Evolutionary conservation across 1,284 basidiomycete genomes (phyloP).

Genomic region (Somion occarium): DNA sequence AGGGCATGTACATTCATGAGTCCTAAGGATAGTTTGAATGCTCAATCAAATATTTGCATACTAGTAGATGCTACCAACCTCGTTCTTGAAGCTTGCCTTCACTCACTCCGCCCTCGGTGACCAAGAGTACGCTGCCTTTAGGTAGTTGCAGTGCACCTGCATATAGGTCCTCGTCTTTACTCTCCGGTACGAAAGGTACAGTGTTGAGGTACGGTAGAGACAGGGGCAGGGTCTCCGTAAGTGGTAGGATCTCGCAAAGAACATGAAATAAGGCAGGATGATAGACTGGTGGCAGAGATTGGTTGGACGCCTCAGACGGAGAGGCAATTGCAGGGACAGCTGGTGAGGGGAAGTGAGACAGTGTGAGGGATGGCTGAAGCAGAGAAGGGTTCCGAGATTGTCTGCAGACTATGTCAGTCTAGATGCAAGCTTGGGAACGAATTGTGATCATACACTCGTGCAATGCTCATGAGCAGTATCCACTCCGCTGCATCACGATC

Average conservation of each 20-base stretch:
- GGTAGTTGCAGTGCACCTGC: conserved; percentile 76
- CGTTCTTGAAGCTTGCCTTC: conserved; percentile 65
- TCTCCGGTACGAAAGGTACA: conserved; percentile 57
- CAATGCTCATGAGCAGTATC: conserved; percentile 61
- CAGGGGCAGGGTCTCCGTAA: conserved; percentile 45
- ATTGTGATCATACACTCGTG: conserved; percentile 53
- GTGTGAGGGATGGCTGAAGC: conserved; percentile 61
- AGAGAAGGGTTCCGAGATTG: conserved; percentile 66
- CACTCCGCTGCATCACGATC: conserved; percentile 75
- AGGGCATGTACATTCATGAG: conserved; percentile 64
- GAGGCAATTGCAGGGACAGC: conserved; percentile 8
- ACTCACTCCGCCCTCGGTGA: conserved; percentile 64
- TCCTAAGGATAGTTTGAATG: conserved; percentile 34
- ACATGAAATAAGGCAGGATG: conserved; percentile 43
- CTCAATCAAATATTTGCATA: neutral
- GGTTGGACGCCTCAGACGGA: conserved; percentile 18
- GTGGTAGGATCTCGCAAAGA: conserved; percentile 54
- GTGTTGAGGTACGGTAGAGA: conserved; percentile 61
- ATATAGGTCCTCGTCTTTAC: conserved; percentile 69
- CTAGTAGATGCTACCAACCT: conserved; percentile 35
- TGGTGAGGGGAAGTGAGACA: conserved; percentile 56
- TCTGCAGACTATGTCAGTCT: conserved; percentile 32
- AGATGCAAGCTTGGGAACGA: neutral
- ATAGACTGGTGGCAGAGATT: conserved; percentile 1
- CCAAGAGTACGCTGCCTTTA: conserved; percentile 52